Evolutionary conservation across 352 stramenopile species (phyloP).

Genomic region (Phytophthora hybrid): DNA sequence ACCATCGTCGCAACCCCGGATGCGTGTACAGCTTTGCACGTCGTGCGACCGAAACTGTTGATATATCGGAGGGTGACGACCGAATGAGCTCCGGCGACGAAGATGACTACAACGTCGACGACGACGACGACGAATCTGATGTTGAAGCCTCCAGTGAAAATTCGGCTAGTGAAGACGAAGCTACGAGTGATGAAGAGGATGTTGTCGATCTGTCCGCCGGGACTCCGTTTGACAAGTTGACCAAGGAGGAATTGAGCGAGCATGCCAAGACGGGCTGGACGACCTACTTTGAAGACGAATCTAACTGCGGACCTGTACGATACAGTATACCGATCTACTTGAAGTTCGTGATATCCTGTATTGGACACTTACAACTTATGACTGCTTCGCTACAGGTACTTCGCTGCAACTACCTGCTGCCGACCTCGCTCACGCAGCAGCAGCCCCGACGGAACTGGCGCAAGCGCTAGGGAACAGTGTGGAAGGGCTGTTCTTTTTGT

Average conservation of each 20-base stretch:
- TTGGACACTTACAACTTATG: constrained; percentile 3
- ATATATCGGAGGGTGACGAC: neutral
- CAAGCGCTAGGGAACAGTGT: neutral
- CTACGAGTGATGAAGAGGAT: constrained; percentile 10
- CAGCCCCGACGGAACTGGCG: neutral
- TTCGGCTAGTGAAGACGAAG: constrained; percentile 3
- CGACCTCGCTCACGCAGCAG: neutral
- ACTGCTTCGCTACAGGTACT: neutral
- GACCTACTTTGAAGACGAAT: constrained; percentile 1
- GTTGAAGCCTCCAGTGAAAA: neutral
- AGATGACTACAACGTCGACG: neutral
- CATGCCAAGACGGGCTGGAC: neutral
- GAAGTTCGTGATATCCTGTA: neutral
- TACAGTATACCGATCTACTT: constrained; percentile 6
- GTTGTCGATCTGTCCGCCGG: constrained; percentile 5
- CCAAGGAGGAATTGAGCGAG: constrained; percentile 9
- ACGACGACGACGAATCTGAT: neutral
- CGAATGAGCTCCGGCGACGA: constrained; percentile 1
- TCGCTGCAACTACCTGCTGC: constrained; percentile 3
- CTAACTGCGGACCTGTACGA: neutral
- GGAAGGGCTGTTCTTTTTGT: constrained; percentile 13
- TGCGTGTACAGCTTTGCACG: neutral
- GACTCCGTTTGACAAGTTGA: constrained; percentile 12
- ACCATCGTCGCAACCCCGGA: neutral
- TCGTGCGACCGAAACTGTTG: neutral